Conservation (phyloP, 768 basidiomycete species). For the Vishniacozyma victoriae region DNA sequence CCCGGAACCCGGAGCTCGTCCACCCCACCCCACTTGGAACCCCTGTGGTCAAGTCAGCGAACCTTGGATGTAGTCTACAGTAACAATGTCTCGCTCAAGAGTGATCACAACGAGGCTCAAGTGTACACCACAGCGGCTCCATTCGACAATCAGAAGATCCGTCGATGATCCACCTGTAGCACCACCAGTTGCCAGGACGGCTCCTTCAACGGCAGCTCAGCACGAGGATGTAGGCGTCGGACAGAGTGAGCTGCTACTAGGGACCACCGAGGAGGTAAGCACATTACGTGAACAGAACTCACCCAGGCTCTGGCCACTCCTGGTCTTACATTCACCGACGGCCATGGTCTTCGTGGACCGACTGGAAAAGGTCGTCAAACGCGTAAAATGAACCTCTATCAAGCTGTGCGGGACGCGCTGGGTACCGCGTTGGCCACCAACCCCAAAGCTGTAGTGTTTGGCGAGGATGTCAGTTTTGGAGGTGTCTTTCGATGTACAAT, state of each 20-base stretch:
- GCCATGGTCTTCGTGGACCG: slow-evolving; percentile 36
- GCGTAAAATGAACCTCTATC: slow-evolving; percentile 91
- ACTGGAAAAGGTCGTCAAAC: slow-evolving; percentile 67
- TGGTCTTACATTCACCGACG: slow-evolving; percentile 34
- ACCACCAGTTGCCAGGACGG: neutral
- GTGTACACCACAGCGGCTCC: no score
- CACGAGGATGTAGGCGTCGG: slow-evolving; percentile 15
- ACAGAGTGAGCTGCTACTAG: slow-evolving; percentile 6
- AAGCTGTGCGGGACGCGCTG: slow-evolving; percentile 85
- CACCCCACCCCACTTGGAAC: no score
- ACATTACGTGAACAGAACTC: neutral
- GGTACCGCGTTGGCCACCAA: slow-evolving; percentile 79
- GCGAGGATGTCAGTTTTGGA: slow-evolving; percentile 81
- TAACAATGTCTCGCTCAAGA: no score
- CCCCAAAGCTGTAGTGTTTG: slow-evolving; percentile 80
- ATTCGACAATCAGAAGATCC: no score
- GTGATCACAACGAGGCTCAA: no score
- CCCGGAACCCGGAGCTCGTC: no score
- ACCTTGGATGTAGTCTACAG: no score
- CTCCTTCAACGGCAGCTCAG: neutral
- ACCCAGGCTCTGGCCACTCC: slow-evolving; percentile 29
- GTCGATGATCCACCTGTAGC: no score
- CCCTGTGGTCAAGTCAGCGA: no score
- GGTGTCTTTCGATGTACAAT: slow-evolving; percentile 88
- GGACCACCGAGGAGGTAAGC: slow-evolving; percentile 14